Evolutionary conservation across 108 stramenopile species (phyloP), one percentile per base, ranked within the genome.

Genomic region (Skeletonema tropicum): DNA sequence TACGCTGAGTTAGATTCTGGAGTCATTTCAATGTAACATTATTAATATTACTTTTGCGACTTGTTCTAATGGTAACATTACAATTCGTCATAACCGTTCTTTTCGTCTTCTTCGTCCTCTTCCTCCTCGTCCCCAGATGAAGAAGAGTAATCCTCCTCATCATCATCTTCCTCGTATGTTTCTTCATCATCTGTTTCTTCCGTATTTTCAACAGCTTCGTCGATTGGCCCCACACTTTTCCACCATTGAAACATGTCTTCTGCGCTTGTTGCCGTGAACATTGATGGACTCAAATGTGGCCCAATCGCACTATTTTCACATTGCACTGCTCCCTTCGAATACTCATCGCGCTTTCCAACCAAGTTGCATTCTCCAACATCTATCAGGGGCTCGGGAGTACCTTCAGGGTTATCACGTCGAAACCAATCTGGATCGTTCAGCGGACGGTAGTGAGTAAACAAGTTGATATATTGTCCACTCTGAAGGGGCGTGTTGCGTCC

Each of bases 381-480:
- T 46, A 87, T 61, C n/a, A 88, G 68, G 39, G 91, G 86, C 68
- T 87, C 83, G 0, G 90, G 90, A 42, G 86, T 85, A 5, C 85
- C 89, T 49, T 82, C 77, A 23, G 86, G 78, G 69, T 89, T 92
- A 11, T 82, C 80, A 66, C 85, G 80, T 26, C 52, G 41, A 68
- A 75, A 85, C 88, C 88, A 89, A 14, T 80, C 29, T 14, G 80
- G 81, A 73, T 92, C 87, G 12, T 64, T 85, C 23, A 76, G 75
- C 6, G 96, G 96, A 0, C 93, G 86, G 76, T 95, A 98, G 70
- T 98, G 97, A 10, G 95, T 92, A 77, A 98, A 98, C 3, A 98
- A 31, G 72, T 95, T 97, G 46, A 86, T 82, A 70, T 92, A 98
- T 15, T 67, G 76, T 11, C 78, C 85, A 19, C 92, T 92, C 10